Evolutionary conservation across 768 basidiomycete species (phyloP), one percentile per base, ranked within the genome.

Genomic region (Hemileccinum rubropunctum): DNA sequence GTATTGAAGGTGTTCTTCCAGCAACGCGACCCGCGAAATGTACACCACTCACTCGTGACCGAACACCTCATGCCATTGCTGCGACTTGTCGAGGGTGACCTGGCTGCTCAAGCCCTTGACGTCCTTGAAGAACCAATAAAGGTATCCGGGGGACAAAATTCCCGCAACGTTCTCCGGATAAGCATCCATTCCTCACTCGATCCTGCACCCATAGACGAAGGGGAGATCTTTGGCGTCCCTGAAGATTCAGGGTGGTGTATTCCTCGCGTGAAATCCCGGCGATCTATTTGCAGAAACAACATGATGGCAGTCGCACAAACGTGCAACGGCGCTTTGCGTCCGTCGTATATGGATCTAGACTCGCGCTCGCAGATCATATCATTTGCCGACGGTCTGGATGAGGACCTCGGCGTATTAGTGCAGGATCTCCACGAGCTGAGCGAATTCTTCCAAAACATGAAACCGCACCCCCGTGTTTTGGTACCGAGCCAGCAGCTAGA

Each of bases 21-120:
- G 65, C 90, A 89, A 50, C 79, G 88, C 30, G 90, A 93, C 58
- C 84, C 86, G 1, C 75, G 87, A 52, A 84, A 77, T 49, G 82
- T 86, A 14, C 77, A 91, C 20, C 84, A 87, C 43, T 72, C 81
- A 1, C 73, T 92, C 43, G 90, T 91, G 3, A 86, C 89, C 1
- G 94, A 97, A 63, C 74, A 95, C 20, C 79, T 98, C 26, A 92
- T 92, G 86, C 94, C 95, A 0, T 75, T 98, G 23, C 72, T 98
- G 28, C 84, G 92, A 23, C 78, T 98, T 20, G 75, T 97, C n/a
- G 86, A 89, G 58, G 91, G 90, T 2, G 88, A 94, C 54, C 78
- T 93, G 30, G 86, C 94, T 10, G 69, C 84, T 8, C 82, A 89
- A 53, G 94, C 93, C 1, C 76, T 98, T 41, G 94, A 95, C 42